Conservation (phyloP, 805 yeast genomes). For the Lachancea thermotolerans region DNA sequence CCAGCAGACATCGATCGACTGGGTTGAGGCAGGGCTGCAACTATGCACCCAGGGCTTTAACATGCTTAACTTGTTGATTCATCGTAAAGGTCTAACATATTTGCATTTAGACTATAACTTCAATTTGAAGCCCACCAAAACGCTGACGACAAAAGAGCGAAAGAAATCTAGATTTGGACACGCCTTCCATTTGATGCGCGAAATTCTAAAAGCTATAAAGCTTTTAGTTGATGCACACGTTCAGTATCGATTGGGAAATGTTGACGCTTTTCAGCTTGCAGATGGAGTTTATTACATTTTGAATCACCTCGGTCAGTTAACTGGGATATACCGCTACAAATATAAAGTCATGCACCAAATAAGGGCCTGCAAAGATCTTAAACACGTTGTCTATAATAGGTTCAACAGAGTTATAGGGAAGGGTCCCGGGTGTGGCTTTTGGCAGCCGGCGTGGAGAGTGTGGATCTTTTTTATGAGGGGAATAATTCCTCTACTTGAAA, state of each 20-base stretch:
- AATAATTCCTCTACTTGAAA: constrained; percentile 78
- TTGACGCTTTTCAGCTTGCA: constrained; percentile 89
- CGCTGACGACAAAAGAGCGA: constrained; percentile 92
- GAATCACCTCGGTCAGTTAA: constrained; percentile 90
- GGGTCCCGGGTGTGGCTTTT: constrained; percentile 98
- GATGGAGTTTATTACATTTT: constrained; percentile 88
- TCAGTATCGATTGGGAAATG: constrained; percentile 81
- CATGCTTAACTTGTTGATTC: constrained; percentile 84
- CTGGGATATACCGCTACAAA: constrained; percentile 95
- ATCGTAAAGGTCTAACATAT: constrained; percentile 84
- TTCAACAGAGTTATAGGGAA: constrained; percentile 86
- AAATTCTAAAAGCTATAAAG: constrained; percentile 75
- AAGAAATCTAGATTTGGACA: constrained; percentile 94
- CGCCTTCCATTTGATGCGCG: constrained; percentile 91
- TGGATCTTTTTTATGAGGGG: constrained; percentile 94
- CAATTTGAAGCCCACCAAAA: constrained; percentile 92
- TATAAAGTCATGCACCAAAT: constrained; percentile 98
- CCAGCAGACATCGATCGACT: constrained; percentile 86
- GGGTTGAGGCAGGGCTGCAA: constrained; percentile 98
- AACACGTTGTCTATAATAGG: constrained; percentile 80
- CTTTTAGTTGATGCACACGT: constrained; percentile 90
- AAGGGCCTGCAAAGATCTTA: constrained; percentile 89
- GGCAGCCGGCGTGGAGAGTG: constrained; percentile 99
- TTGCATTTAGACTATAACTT: constrained; percentile 92
- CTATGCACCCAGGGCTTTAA: constrained; percentile 90